Evolutionary conservation across 306 rosid genomes (phyloP).

Genomic region (Malus fusca): DNA sequence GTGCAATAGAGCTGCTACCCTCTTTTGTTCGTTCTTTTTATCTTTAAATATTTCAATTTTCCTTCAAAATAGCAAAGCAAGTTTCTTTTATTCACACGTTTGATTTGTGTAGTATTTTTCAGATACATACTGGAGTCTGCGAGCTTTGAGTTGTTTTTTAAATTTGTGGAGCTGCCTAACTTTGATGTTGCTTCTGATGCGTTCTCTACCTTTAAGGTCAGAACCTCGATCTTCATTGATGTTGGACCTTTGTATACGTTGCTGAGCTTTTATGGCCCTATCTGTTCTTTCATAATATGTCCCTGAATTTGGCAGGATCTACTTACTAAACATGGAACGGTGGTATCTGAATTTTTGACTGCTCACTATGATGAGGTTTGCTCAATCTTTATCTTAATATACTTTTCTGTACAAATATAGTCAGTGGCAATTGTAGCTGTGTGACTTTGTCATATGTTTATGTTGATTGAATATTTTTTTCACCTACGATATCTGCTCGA

Average conservation of each 20-base stretch:
- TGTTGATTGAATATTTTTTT: conserved; percentile 20
- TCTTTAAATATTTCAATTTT: not conserved
- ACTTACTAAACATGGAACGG: conserved; percentile 64
- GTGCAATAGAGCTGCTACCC: not conserved
- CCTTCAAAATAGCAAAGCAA: conserved; percentile 4
- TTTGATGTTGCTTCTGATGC: conserved; percentile 96
- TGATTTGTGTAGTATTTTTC: conserved; percentile 44
- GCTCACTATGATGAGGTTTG: conserved; percentile 74
- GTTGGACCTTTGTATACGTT: not conserved
- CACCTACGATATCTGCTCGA: conserved; percentile 11
- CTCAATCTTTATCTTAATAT: conserved; percentile 18
- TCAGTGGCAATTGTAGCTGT: conserved; percentile 9
- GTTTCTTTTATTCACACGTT: conserved; percentile 26
- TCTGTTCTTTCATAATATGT: conserved; percentile 8
- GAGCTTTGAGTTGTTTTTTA: conserved; percentile 84
- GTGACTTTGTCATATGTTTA: conserved; percentile 8
- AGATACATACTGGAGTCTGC: conserved; percentile 93
- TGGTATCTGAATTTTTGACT: conserved; percentile 72
- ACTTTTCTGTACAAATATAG: conserved; percentile 19
- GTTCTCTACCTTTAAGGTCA: conserved; percentile 90
- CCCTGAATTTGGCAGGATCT: conserved; percentile 61
- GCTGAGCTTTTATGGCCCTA: conserved; percentile 15
- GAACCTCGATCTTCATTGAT: conserved; percentile 10
- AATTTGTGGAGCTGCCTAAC: conserved; percentile 82
- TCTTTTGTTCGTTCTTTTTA: not conserved